Percentiles rank a stretch among this genome's conserved stretches.
Conservation (phyloP, 331 rosid genomes). For the Pyracantha coccinea region DNA sequence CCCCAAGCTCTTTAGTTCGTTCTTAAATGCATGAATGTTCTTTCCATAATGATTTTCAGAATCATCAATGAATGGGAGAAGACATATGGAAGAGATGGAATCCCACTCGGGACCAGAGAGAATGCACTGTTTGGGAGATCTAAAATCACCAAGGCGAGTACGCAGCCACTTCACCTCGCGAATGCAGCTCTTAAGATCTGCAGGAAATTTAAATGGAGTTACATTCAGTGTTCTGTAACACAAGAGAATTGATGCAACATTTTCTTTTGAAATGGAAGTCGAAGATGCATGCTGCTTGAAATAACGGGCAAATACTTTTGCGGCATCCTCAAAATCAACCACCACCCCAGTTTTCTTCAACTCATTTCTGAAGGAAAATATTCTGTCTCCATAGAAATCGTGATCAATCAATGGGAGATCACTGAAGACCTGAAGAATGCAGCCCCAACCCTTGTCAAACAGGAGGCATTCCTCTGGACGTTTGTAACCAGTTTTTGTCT, state of each 20-base stretch:
- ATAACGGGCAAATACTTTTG: conserved; percentile 14
- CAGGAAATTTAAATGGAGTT: conserved; percentile 14
- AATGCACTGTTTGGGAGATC: conserved; percentile 49
- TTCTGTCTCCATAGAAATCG: conserved; percentile 27
- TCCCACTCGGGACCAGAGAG: conserved; percentile 51
- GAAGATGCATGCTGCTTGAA: conserved; percentile 31
- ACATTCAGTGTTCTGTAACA: conserved; percentile 28
- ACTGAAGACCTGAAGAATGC: conserved; percentile 39
- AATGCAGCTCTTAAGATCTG: conserved; percentile 15
- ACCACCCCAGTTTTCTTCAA: conserved; percentile 41
- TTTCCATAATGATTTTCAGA: conserved; percentile 32
- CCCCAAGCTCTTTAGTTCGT: conserved; percentile 49
- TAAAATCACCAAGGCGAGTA: conserved; percentile 29
- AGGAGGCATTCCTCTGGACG: conserved; percentile 41
- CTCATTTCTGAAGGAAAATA: conserved; percentile 17
- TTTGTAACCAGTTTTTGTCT: conserved; percentile 50
- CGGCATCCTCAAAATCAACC: conserved; percentile 44
- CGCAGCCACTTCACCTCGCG: conserved; percentile 39
- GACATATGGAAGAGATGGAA: conserved; percentile 37
- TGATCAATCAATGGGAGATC: conserved; percentile 41
- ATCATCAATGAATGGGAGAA: conserved; percentile 63
- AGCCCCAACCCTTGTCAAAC: conserved; percentile 41
- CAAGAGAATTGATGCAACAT: conserved; percentile 33
- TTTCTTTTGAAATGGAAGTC: conserved; percentile 18
- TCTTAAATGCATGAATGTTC: conserved; percentile 28